Evolutionary conservation across 768 basidiomycete species (phyloP), one percentile per base, ranked within the genome.

Genomic region (Russula abietina): DNA sequence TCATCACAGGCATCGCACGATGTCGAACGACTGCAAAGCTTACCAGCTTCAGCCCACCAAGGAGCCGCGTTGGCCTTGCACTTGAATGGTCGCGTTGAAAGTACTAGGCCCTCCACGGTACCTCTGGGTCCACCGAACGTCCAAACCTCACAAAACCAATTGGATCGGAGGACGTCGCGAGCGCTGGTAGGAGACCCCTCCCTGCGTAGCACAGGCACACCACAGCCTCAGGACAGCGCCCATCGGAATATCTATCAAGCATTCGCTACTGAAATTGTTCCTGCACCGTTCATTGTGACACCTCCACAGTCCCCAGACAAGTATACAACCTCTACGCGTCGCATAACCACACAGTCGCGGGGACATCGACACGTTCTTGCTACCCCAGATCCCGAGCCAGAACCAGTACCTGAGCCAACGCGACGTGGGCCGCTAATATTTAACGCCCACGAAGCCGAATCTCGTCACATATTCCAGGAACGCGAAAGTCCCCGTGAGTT

Each of bases 261-360:
- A 17, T 10, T 26, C 22, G 30, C 26, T 16, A 4, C 32, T 41
- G 32, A 55, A 56, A 41, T 33, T 22, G 12, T 17, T 8, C 14
- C 6, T 5, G 26, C 60, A 30, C 49, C 53, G 46, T 36, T 61
- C n/a, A n/a, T 56, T 32, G 33, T 26, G 14, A 65, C 63, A 39
- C 59, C 54, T 5, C 60, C 60, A 45, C 55, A 65, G n/a, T 56
- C 59, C 16, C 49, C 48, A 17, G 55, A 61, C 17, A 60, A 41
- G 11, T 41, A 52, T 43, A 12, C 2, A 28, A 39, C 50, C 14
- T 22, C 49, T 24, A n/a, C 60, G n/a, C 64, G 55, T 53, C 64
- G 61, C 6, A n/a, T 39, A 41, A 43, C 43, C 33, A 51, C 36
- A 7, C 64, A 33, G 33, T 52, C 22, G 1, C 60, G 28, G 26